Conservation (phyloP, 1,284 basidiomycete genomes). For the Malassezia sympodialis region DNA sequence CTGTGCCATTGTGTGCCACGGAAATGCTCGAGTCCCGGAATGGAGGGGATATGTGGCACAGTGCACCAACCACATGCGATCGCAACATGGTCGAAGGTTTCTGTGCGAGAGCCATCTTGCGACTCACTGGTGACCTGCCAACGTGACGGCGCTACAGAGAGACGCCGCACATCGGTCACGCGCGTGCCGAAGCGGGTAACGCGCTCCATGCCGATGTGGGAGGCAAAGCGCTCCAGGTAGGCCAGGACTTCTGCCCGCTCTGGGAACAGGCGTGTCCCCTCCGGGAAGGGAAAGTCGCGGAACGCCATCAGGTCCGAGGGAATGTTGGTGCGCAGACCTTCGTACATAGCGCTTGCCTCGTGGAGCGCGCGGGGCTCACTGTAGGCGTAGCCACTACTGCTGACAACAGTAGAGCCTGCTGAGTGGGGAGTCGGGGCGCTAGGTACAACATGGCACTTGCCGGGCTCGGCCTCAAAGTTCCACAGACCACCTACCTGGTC, state of each 20-base stretch:
- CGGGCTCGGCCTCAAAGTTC: slow-evolving; percentile 26
- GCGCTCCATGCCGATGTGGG: slow-evolving; percentile 2
- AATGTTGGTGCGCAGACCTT: slow-evolving; percentile 45
- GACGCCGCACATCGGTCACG: slow-evolving; percentile 38
- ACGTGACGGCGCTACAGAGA: not conserved
- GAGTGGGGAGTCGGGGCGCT: not conserved
- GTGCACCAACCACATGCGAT: slow-evolving; percentile 53
- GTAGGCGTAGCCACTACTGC: slow-evolving; percentile 7
- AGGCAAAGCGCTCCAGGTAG: slow-evolving; percentile 50
- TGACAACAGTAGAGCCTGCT: slow-evolving; percentile 25
- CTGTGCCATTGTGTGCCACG: slow-evolving; percentile 50
- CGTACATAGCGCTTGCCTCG: slow-evolving; percentile 35
- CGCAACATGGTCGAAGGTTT: slow-evolving; percentile 27
- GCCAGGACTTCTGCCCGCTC: slow-evolving; percentile 30
- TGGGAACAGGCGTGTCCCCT: slow-evolving; percentile 18
- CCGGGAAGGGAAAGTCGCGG: slow-evolving; percentile 33
- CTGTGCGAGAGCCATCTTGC: not conserved
- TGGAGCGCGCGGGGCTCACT: not conserved
- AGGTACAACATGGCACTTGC: slow-evolving; percentile 24
- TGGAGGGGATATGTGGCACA: slow-evolving; percentile 50
- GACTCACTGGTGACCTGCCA: slow-evolving; percentile 12
- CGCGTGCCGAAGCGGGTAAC: slow-evolving; percentile 48
- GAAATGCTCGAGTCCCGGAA: slow-evolving; percentile 49
- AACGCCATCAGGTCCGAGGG: slow-evolving; percentile 46
- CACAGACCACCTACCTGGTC: slow-evolving; percentile 24